Base-by-base conservation (phyloP, 2,329 filamentous ascomycete genomes). In the Penicillium sp. region DNA sequence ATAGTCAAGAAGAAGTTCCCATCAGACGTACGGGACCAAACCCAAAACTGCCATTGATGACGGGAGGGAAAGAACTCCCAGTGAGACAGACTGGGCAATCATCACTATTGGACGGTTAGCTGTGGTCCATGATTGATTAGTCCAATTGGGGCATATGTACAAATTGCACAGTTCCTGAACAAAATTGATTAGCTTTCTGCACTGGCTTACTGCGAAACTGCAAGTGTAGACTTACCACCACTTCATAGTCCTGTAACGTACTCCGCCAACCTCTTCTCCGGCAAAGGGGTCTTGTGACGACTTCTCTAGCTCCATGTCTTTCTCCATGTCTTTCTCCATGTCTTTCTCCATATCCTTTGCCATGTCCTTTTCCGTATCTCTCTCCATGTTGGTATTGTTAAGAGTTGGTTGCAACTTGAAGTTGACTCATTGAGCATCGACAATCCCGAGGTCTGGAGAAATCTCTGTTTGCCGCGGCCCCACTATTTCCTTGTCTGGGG, bases 31-130 rank as follows among this genome's bases (percentile, higher is more conserved):
- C 72, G 80, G 79, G 21, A 82, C 73, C 59, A 84, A 69, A 13
- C 82, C 82, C 35, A 84, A 67, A 3, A 71, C 69, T 3, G 80
- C 78, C 25, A 83, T 73, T 3, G 78, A 78, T 27, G 77, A 74
- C 2, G 82, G 82, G 7, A 85, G 71, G 8, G 79, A 80, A 10
- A 84, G 72, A 34, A 83, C 79, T 25, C 82, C 82, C 3, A 84
- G 71, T 27, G 79, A 82, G 44, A 83, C 78, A n/a, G 80, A 82
- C 62, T 83, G 81, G 9, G 81, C 81, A 38, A 84, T 75, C 77
- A 84, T 82, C 50, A 82, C 74, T 71, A 48, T 53, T 45, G 38
- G 15, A 25, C 37, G 47, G 13, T 48, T 42, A 46, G 35, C 23
- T 31, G 16, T n/a, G 37, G 37, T 55, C 44, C 37, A 27, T 12